Percentiles rank a stretch among this genome's conserved stretches.
Conservation (phyloP, 2,329 filamentous ascomycete species). For the Sporothrix schenckii region DNA sequence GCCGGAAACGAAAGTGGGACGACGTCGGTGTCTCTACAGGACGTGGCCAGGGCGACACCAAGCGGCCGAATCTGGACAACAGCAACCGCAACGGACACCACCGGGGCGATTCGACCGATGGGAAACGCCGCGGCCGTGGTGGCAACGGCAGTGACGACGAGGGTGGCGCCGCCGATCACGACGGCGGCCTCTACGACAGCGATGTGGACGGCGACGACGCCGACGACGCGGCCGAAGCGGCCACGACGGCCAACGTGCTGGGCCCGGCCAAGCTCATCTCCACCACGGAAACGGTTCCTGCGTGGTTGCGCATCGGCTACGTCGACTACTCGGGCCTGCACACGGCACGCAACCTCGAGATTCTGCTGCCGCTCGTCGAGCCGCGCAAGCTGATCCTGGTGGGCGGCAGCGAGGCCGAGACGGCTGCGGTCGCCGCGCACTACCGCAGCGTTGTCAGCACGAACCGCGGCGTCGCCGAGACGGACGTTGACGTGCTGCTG, state of each 20-base stretch:
- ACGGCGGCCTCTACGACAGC: slow-evolving; percentile 33
- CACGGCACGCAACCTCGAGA: slow-evolving; percentile 89
- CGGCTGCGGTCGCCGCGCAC: slow-evolving; percentile 73
- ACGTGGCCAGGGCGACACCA: slow-evolving; percentile 44
- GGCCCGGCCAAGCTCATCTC: slow-evolving; percentile 78
- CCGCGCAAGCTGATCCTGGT: slow-evolving; percentile 94
- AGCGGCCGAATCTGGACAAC: slow-evolving; percentile 57
- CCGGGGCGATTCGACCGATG: not conserved
- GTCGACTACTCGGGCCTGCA: slow-evolving; percentile 92
- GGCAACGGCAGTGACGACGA: slow-evolving; percentile 18
- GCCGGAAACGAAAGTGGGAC: slow-evolving; percentile 94
- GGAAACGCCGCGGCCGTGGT: slow-evolving; percentile 17
- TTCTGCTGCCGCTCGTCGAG: slow-evolving; percentile 91
- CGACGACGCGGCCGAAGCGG: slow-evolving; percentile 56
- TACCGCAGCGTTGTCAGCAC: slow-evolving; percentile 69
- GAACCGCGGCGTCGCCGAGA: slow-evolving; percentile 48
- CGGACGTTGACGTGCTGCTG: slow-evolving; percentile 74
- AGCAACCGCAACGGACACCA: slow-evolving; percentile 35
- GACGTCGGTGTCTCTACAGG: slow-evolving; percentile 55
- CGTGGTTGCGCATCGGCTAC: slow-evolving; percentile 78
- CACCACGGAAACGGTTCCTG: slow-evolving; percentile 62
- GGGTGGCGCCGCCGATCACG: not conserved
- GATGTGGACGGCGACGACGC: slow-evolving; percentile 63
- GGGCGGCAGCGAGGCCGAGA: slow-evolving; percentile 78
- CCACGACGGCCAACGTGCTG: slow-evolving; percentile 54